Evolutionary conservation across 1,284 basidiomycete genomes (phyloP).

Genomic region (Papiliotrema laurentii): DNA sequence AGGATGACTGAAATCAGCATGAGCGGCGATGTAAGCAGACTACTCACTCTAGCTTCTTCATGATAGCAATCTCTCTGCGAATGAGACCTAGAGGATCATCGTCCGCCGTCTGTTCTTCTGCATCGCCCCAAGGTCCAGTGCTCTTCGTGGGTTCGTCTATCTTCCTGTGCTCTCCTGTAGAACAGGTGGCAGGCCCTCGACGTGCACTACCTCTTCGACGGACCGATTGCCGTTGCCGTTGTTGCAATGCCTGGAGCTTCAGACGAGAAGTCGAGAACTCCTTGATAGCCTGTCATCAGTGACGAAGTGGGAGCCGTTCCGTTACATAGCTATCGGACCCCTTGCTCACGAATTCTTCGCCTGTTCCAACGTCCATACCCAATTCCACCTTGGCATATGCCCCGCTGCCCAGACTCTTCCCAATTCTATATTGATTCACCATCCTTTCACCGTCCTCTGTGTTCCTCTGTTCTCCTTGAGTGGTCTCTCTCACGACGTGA

Average conservation of each 20-base stretch:
- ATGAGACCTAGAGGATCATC: constrained; percentile 47
- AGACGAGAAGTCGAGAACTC: constrained; percentile 49
- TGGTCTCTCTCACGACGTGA: constrained; percentile 45
- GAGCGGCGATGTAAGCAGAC: not conserved
- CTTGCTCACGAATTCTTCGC: constrained; percentile 42
- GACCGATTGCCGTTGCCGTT: constrained; percentile 27
- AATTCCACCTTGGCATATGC: constrained; percentile 47
- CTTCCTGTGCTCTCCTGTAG: not conserved
- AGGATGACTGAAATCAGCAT: constrained; percentile 34
- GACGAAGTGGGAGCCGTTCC: not conserved
- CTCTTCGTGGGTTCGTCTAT: not conserved
- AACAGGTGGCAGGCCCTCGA: not conserved
- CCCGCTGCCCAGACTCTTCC: constrained; percentile 44
- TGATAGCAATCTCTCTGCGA: constrained; percentile 48
- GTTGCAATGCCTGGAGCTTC: constrained; percentile 34
- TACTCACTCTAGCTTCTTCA: constrained; percentile 51
- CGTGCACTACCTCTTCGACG: constrained; percentile 8
- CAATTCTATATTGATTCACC: constrained; percentile 48
- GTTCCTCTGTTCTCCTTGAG: constrained; percentile 35
- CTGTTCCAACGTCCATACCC: constrained; percentile 45
- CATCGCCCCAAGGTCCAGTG: constrained; percentile 10
- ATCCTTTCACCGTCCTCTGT: constrained; percentile 41
- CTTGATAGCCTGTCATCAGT: constrained; percentile 41
- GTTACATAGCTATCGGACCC: not conserved
- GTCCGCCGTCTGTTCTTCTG: constrained; percentile 8